These are phyloP conservation scores for Arachnomyces sp. DNA, from an alignment of 2,329 filamentous ascomycete genomes.

Conservation along the genomic window DNA sequence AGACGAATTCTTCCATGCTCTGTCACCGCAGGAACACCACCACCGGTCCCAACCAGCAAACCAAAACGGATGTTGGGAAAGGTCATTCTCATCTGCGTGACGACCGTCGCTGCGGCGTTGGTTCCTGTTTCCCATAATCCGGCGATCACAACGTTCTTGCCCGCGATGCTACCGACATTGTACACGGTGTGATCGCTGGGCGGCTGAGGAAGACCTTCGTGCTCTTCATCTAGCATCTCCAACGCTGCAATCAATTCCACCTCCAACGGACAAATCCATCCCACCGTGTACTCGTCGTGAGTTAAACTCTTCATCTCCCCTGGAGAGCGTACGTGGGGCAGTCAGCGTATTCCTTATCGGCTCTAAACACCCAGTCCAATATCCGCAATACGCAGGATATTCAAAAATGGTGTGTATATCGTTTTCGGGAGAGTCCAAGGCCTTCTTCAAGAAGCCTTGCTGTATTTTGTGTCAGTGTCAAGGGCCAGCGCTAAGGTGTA, in stretches of 20 bases:
- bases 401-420: no score
- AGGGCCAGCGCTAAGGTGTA: no score
- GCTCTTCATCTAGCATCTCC: conserved; percentile 13
- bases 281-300: conserved; percentile 11
- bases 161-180: conserved; percentile 9
- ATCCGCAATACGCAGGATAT: no score
- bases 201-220: conserved; percentile 1
- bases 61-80: conserved; percentile 12
- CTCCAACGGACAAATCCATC: conserved; percentile 8
- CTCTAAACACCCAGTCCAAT: no score
- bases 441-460: no score
- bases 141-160: conserved; percentile 15
- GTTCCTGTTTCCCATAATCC: conserved; percentile 10
- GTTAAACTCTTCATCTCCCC: no score
- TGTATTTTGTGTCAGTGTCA: no score
- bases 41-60: conserved; percentile 15
- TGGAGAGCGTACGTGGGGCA: no score
- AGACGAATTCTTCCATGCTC: conserved; percentile 16
- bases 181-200: conserved; percentile 10
- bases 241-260: conserved; percentile 8
- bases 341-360: no score
- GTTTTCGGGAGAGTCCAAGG: no score
- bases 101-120: conserved; percentile 7
- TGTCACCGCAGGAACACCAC: conserved; percentile 10
- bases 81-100: conserved; percentile 8